Conservation (phyloP, 2,329 filamentous ascomycete genomes). For the Fusarium robinianum region DNA sequence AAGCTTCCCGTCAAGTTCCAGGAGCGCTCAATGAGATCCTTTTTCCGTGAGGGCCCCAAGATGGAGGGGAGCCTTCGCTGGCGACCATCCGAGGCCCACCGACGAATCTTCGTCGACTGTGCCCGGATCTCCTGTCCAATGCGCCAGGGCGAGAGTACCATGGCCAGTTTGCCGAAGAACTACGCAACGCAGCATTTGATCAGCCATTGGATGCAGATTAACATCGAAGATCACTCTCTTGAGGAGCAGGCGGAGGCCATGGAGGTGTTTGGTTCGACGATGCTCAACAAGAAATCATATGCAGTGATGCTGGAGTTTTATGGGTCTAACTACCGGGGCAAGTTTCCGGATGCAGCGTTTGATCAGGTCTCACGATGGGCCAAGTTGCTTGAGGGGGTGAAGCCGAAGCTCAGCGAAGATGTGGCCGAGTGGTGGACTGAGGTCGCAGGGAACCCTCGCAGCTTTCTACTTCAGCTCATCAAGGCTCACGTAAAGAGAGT, state of each 20-base stretch:
- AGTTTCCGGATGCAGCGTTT: conserved; percentile 11
- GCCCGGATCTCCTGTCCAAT: conserved; percentile 17
- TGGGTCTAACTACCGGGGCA: neutral
- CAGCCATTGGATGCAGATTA: conserved; percentile 23
- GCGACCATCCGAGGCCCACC: conserved; percentile 31
- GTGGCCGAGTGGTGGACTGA: conserved; percentile 28
- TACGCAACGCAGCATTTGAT: conserved; percentile 25
- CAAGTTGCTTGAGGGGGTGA: conserved; percentile 10
- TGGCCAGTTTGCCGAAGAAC: neutral
- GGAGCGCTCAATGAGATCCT: conserved; percentile 38
- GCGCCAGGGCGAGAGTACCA: neutral
- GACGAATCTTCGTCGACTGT: conserved; percentile 31
- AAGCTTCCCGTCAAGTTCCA: conserved; percentile 36
- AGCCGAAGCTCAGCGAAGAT: conserved; percentile 10
- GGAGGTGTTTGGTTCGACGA: conserved; percentile 21
- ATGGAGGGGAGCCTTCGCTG: conserved; percentile 9
- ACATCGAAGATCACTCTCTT: conserved; percentile 16
- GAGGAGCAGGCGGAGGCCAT: conserved; percentile 31
- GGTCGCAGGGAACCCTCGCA: conserved; percentile 21
- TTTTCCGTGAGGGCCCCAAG: conserved; percentile 27
- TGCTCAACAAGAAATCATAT: conserved; percentile 23
- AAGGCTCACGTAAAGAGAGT: conserved; percentile 24
- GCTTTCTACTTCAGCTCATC: conserved; percentile 20
- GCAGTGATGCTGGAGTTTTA: conserved; percentile 20
- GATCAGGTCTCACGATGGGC: conserved; percentile 25